These are phyloP conservation scores for Raffaelea albimanens DNA, from an alignment of 2,329 filamentous ascomycete species.

Conservation along the genomic window DNA sequence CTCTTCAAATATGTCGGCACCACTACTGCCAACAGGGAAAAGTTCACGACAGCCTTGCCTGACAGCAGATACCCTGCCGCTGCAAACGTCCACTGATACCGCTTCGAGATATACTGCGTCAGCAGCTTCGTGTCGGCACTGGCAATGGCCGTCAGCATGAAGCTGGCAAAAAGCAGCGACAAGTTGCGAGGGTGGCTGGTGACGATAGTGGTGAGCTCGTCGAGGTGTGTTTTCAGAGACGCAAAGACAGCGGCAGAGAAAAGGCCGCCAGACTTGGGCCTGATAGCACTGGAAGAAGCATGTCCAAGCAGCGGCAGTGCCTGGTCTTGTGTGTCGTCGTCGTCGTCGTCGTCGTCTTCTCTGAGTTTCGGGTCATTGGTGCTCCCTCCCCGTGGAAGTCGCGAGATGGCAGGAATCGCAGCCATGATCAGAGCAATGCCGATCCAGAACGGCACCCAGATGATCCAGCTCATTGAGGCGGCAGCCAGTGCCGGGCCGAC, in stretches of 20 bases:
- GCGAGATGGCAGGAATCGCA: constrained; percentile 21
- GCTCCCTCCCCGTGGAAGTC: constrained; percentile 16
- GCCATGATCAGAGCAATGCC: constrained; percentile 26
- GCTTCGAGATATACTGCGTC: constrained; percentile 39
- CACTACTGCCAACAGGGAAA: constrained; percentile 30
- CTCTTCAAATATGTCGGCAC: constrained; percentile 30
- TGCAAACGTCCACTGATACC: constrained; percentile 36
- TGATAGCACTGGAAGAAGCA: no score
- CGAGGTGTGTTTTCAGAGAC: constrained; percentile 19
- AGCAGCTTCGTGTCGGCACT: constrained; percentile 42
- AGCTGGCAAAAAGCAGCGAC: constrained; percentile 30
- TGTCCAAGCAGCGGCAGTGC: background rate
- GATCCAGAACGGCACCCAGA: constrained; percentile 35
- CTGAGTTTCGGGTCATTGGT: background rate
- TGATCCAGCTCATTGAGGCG: constrained; percentile 30
- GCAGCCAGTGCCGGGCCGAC: constrained; percentile 37
- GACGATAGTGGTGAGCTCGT: constrained; percentile 22
- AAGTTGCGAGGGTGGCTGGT: constrained; percentile 31
- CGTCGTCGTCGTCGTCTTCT: constrained; percentile 10
- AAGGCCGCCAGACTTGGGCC: no score
- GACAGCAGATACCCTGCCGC: constrained; percentile 38
- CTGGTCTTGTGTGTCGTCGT: background rate
- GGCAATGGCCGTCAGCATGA: constrained; percentile 38
- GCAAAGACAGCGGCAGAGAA: constrained; percentile 1
- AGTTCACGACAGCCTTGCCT: constrained; percentile 37